Base-by-base conservation (phyloP, 2,329 filamentous ascomycete genomes). In the Zymoseptoria passerinii region DNA sequence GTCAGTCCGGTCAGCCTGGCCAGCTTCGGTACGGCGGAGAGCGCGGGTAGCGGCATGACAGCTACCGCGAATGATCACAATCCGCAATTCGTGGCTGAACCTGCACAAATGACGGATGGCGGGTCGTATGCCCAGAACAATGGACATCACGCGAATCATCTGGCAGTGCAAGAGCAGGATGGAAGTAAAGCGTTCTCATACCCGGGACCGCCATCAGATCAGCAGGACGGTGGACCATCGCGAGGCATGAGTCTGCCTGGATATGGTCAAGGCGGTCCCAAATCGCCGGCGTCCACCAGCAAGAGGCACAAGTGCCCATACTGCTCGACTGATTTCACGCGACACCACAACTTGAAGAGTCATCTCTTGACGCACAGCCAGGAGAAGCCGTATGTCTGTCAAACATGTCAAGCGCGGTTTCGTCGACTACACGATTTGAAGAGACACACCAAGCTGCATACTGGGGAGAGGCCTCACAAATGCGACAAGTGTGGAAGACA, bases 301-400 rank as follows among this genome's bases (percentile, higher is more conserved):
- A 96, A 96, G 77, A 92, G 94, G 70, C 92, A 99, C 77, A 95
- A 94, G 73, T 99, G 94, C 70, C 92, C 90, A 0, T 96, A 95
- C 73, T 99, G 94, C 79, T 85, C 90, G 48, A 96, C 94, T 4
- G 94, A 96, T 69, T 99, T 99, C 67, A 99, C 94, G 28, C 85
- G 94, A 50, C 94, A 97, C 71, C 94, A 97, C 72, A 97, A 99
- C 69, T 82, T 97, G 28, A 99, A 97, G 77, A 96, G 91, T 66
- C 94, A 99, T 76, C 82, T 99, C 58, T 83, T 99, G 71, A 97
- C 94, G 0, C 94, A 97, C 74, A 96, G 92, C 69, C 92, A 99
- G 78, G 94, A 99, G 74, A 99, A 99, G 75, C 94, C 94, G 0
- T 99, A 94, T 70, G 84, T 94, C 28, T 99, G 94, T 71, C 86